These are phyloP conservation scores for Dalbergia oliveri DNA, from an alignment of 306 rosid species.

Conservation along the genomic window DNA sequence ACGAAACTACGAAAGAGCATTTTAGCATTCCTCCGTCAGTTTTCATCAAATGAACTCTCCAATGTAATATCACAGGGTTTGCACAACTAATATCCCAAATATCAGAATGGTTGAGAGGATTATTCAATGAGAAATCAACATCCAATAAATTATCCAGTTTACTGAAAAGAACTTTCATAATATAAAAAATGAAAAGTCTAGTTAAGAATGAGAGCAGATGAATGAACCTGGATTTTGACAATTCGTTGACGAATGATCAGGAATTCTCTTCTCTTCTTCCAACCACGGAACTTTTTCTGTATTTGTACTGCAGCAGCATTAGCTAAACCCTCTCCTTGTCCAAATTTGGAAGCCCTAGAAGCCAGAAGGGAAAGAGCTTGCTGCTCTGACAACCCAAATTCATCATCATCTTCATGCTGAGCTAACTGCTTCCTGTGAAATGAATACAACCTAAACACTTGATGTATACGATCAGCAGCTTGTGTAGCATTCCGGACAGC, in stretches of 20 bases:
- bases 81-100: not conserved
- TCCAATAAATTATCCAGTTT: slow-evolving; percentile 2
- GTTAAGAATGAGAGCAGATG: slow-evolving; percentile 30
- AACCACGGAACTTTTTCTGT: slow-evolving; percentile 94
- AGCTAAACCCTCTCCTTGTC: slow-evolving; percentile 56
- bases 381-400: slow-evolving; percentile 63
- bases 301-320: slow-evolving; percentile 76
- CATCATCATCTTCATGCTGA: slow-evolving; percentile 53
- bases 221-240: slow-evolving; percentile 86
- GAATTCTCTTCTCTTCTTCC: slow-evolving; percentile 92
- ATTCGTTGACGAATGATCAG: slow-evolving; percentile 78
- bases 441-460: slow-evolving; percentile 78
- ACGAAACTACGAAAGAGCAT: not conserved
- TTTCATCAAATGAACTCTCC: slow-evolving; percentile 33
- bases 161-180: slow-evolving; percentile 20
- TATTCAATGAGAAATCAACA: not conserved
- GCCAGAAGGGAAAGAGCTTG: slow-evolving; percentile 64
- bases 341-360: slow-evolving; percentile 59
- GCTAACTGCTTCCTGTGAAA: slow-evolving; percentile 72
- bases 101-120: not conserved
- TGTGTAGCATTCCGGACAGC: slow-evolving; percentile 92
- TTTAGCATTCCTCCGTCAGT: slow-evolving; percentile 3
- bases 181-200: slow-evolving; percentile 16
- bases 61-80: slow-evolving; percentile 4
- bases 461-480: slow-evolving; percentile 83